Base-by-base conservation (phyloP, 2,329 filamentous ascomycete species). In the Drechslera avenae region DNA sequence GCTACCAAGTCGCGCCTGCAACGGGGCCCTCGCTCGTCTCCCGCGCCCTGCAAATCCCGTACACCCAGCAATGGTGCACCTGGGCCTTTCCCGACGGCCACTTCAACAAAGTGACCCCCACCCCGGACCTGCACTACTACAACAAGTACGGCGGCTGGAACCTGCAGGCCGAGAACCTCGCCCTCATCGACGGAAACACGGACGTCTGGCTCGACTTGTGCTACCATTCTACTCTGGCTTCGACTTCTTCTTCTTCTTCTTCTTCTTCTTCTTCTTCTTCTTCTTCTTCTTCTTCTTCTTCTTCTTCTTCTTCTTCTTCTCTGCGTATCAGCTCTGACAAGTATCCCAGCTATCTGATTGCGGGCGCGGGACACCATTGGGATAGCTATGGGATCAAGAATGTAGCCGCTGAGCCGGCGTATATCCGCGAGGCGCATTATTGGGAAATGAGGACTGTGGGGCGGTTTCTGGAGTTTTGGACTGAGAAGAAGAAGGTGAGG, bases 61-160 rank as follows among this genome's bases (percentile, higher is more conserved):
- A 83, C 63, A 82, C 79, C 31, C 80, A 81, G 56, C 77, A 82
- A 63, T 83, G 80, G 79, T 83, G 81, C 57, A 75, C 60, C n/a
- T 80, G 80, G 79, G 78, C 80, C 1, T 83, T 82, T 55, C 76
- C 79, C 1, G 52, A 71, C 1, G 80, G 80, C 0, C 44, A 72
- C 19, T 73, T 76, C 65, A 81, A 79, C 55, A 57, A 60, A 23
- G 75, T 82, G 17, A 78, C 79, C 0, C 32, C 71, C 1, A 73
- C 68, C 0, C 80, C 80, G 0, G 71, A 80, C 44, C 56, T 79
- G 3, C 61, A 64, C 3, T 59, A 63, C 7, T 78, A 76, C 64
- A 79, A 79, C 50, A 67, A 67, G 33, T 82, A 80, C 54, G 80
- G 80, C 4, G 77, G 74, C 2, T 78, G 76, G 57, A 68, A 78